Conservation (phyloP, 495 filamentous ascomycete species). For the Darksidea phi region DNA sequence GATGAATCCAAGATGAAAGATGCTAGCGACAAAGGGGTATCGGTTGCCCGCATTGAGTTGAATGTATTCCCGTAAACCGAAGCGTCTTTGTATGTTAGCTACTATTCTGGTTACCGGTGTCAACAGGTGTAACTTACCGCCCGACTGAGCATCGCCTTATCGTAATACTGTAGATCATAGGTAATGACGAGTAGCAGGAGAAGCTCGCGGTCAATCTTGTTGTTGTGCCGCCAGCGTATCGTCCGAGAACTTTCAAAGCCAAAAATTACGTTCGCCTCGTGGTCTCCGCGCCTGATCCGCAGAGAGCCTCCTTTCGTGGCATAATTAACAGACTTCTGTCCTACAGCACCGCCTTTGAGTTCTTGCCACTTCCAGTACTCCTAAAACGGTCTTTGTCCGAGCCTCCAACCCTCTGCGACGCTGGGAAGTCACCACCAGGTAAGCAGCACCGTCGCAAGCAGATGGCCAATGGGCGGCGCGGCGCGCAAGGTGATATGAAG, state of each 20-base stretch:
- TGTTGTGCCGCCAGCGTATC: slow-evolving; percentile 46
- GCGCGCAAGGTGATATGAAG: no score
- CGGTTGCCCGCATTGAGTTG: slow-evolving; percentile 43
- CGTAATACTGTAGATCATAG: slow-evolving; percentile 48
- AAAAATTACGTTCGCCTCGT: no score
- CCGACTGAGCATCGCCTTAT: slow-evolving; percentile 47
- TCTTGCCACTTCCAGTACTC: no score
- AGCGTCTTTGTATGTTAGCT: slow-evolving; percentile 6
- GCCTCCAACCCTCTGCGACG: no score
- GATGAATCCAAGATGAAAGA: slow-evolving; percentile 54
- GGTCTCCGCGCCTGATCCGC: no score
- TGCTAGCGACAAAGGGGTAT: slow-evolving; percentile 45
- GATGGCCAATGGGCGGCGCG: no score
- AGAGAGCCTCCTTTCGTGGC: no score
- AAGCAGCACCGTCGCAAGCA: no score
- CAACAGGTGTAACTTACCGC: slow-evolving; percentile 35
- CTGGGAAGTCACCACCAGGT: no score
- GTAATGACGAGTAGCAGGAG: slow-evolving; percentile 54
- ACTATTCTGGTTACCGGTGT: neutral
- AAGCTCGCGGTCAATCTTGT: slow-evolving; percentile 50
- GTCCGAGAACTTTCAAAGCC: slow-evolving; percentile 45
- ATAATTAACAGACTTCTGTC: no score
- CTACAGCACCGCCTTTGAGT: no score
- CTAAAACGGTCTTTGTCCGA: no score
- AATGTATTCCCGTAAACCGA: slow-evolving; percentile 46